Percentiles rank a stretch among this genome's conserved stretches.
phyloP scores from a whole-genome alignment of 805 yeast species.

The Starmerella stigmatis region DNA sequence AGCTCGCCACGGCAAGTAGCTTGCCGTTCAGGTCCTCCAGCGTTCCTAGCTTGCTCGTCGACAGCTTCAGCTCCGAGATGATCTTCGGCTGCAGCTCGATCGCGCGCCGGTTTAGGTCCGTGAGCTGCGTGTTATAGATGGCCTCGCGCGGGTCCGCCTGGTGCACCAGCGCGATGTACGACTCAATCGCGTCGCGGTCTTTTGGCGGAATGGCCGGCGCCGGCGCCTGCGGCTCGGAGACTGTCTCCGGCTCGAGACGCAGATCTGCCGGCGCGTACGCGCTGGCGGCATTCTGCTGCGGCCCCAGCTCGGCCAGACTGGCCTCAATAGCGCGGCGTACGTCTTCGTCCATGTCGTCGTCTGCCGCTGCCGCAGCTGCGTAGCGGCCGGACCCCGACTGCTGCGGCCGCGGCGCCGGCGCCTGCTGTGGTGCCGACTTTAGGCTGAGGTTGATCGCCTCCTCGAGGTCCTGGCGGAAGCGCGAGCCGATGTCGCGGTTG shows the following conservation, averaged over 20 bases:
- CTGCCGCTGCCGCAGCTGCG: conserved; percentile 12
- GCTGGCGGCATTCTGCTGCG: neutral
- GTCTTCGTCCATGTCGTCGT: conserved; percentile 57
- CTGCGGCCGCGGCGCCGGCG: conserved; percentile 25
- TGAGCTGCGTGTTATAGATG: conserved; percentile 19
- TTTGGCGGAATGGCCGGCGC: conserved; percentile 8
- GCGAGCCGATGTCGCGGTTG: conserved; percentile 26
- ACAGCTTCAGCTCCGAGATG: conserved; percentile 19
- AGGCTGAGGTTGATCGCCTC: conserved; percentile 72
- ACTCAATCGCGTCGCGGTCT: conserved; percentile 14
- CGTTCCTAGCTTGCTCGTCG: conserved; percentile 21
- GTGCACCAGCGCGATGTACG: conserved; percentile 12
- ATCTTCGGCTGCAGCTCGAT: conserved; percentile 23
- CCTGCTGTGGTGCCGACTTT: conserved; percentile 37
- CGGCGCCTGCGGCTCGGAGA: neutral
- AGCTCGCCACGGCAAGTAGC: conserved; percentile 21
- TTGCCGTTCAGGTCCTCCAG: conserved; percentile 25
- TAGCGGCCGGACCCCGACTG: too few species aligned
- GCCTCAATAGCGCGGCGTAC: conserved; percentile 92
- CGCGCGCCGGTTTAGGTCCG: conserved; percentile 18
- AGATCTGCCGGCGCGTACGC: neutral
- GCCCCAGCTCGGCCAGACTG: conserved; percentile 59
- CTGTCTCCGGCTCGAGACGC: neutral
- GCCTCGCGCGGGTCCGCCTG: conserved; percentile 23
- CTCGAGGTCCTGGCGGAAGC: conserved; percentile 49